Evolutionary conservation across 2,329 filamentous ascomycete species (phyloP).

Genomic region (Hymenoscyphus scutula): DNA sequence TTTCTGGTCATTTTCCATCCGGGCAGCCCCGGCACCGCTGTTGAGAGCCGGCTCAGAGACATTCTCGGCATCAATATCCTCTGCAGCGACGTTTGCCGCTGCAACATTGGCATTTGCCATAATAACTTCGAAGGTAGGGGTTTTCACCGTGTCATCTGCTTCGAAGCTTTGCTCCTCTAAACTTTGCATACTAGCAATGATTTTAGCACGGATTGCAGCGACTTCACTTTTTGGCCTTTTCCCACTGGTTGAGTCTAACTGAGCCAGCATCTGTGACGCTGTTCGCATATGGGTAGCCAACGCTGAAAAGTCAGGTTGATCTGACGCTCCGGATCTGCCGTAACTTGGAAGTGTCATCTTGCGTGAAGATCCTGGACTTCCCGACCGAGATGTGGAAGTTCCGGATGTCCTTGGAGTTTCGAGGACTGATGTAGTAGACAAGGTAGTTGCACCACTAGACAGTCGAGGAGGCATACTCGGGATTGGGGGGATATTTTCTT

Average conservation of each 20-base stretch:
- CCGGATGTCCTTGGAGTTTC: slow-evolving; percentile 68
- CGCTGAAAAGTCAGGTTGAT: slow-evolving; percentile 78
- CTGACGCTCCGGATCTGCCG: slow-evolving; percentile 52
- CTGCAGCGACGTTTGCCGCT: slow-evolving; percentile 45
- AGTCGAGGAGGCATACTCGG: slow-evolving; percentile 43
- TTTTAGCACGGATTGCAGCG: slow-evolving; percentile 78
- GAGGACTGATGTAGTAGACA: slow-evolving; percentile 58
- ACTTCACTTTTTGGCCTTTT: slow-evolving; percentile 80
- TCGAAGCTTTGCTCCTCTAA: slow-evolving; percentile 84
- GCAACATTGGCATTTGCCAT: slow-evolving; percentile 68
- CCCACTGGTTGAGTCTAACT: slow-evolving; percentile 75
- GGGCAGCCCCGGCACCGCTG: slow-evolving; percentile 70
- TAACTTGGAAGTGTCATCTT: slow-evolving; percentile 59
- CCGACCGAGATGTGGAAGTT: slow-evolving; percentile 65
- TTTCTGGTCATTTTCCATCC: slow-evolving; percentile 89
- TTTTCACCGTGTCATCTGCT: slow-evolving; percentile 59
- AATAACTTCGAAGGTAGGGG: slow-evolving; percentile 77
- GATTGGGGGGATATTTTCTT: slow-evolving; percentile 12
- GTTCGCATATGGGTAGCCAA: slow-evolving; percentile 85
- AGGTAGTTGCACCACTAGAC: slow-evolving; percentile 60
- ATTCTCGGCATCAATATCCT: slow-evolving; percentile 56
- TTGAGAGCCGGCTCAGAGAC: slow-evolving; percentile 48
- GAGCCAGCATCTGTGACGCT: slow-evolving; percentile 82
- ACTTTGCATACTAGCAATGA: slow-evolving; percentile 87
- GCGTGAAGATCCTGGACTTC: slow-evolving; percentile 58